Evolutionary conservation across 208 protist genomes (phyloP), one percentile per base, ranked within the genome.

Genomic region (Acanthamoeba polyphaga): DNA sequence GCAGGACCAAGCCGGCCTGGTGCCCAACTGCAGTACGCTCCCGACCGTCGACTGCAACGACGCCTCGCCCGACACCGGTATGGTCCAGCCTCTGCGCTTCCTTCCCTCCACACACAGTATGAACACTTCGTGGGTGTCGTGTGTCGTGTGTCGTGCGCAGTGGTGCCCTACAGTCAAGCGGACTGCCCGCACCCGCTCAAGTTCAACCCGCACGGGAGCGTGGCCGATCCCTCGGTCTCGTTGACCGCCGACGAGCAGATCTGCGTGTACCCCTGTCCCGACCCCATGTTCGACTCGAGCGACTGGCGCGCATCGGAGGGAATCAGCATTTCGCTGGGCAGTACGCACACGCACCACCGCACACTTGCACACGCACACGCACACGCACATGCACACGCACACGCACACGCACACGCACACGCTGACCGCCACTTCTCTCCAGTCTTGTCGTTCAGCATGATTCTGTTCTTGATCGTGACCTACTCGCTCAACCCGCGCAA

Each of bases 171-270:
- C 53, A 66, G 51, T 6, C 80, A 88, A 24, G 80, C 80, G 19
- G 80, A 88, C 53, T 88, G 80, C 32, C 80, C 80, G 8, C 64
- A 88, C 27, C 80, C 80, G 27, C 80, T 88, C 51, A 88, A 88
- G 80, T 88, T 88, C 51, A 88, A 55, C 80, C 24, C 51, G 1
- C 24, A 88, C 51, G 80, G 80, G 49, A 64, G 7, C 32, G 51
- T 88, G 46, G 17, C 27, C 29, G 80, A 88, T 43, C 24, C 80
- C 8, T 49, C 51, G 80, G 4, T 64, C 13, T 80, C 72, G 32
- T 27, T 80, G 19, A 53, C 38, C 6, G 72, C 72, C 32, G 43
- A 80, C 72, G 72, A 80, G 38, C 72, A 80, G 72, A 66, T 88
- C 0, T 88, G 80, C 27, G 80, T 88, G 12, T 88, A 66, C 15